Conservation (phyloP, 352 stramenopile genomes). For the Achlya hypogyna region DNA sequence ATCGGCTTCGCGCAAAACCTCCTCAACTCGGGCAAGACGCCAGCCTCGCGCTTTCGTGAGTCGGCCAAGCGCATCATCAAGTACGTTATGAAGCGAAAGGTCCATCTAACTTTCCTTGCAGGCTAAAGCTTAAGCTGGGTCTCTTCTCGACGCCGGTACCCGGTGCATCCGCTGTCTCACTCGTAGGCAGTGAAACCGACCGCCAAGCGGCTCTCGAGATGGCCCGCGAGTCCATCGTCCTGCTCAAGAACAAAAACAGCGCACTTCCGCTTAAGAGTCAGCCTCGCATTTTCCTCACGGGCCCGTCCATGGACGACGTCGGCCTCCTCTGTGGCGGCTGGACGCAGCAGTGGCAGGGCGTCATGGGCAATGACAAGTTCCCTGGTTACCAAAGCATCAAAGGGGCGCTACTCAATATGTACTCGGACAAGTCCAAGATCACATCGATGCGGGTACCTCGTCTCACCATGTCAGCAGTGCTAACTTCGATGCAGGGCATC, state of each 20-base stretch:
- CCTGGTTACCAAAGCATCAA: conserved; percentile 52
- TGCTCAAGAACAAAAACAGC: conserved; percentile 70
- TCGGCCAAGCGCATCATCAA: conserved; percentile 57
- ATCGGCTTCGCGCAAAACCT: conserved; percentile 25
- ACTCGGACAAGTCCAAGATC: neutral
- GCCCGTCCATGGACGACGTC: conserved; percentile 53
- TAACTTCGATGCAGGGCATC: conserved; percentile 20
- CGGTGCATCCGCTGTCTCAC: conserved; percentile 29
- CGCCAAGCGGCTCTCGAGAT: conserved; percentile 46
- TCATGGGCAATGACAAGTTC: conserved; percentile 53
- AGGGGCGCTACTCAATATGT: conserved; percentile 28
- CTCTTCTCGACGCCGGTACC: conserved; percentile 62
- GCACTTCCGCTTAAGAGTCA: conserved; percentile 37
- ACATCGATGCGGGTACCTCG: neutral
- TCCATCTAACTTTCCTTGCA: neutral
- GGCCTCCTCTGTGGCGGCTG: conserved; percentile 62
- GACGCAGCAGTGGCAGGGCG: conserved; percentile 82
- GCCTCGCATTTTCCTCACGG: conserved; percentile 54
- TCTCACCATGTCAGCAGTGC: conserved; percentile 30
- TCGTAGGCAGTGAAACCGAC: conserved; percentile 47
- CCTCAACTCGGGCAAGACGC: conserved; percentile 22
- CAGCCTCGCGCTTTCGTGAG: conserved; percentile 33
- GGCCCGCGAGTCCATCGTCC: conserved; percentile 70
- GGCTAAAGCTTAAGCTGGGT: conserved; percentile 57
- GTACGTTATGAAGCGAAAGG: neutral